Conservation (phyloP, 106 monocot genomes). For the Apostasia ramifera region DNA sequence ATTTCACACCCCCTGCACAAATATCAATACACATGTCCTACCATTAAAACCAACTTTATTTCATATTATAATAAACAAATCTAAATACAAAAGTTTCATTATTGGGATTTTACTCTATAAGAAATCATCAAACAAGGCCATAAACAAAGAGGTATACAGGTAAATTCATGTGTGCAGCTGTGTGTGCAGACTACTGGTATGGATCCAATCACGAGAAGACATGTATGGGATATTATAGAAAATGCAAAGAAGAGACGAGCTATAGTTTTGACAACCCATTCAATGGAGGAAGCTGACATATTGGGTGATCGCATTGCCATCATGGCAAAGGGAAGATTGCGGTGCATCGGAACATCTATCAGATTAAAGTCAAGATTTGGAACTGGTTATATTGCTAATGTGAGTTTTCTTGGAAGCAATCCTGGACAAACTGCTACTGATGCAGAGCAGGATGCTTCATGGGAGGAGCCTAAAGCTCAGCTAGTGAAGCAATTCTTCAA, state of each 20-base stretch:
- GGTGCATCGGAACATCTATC: slow-evolving; percentile 83
- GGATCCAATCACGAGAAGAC: slow-evolving; percentile 92
- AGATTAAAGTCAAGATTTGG: slow-evolving; percentile 81
- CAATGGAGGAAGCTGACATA: slow-evolving; percentile 98
- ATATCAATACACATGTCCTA: too few relatives aligned
- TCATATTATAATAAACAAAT: too few relatives aligned
- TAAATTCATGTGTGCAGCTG: neutral
- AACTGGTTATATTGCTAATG: slow-evolving; percentile 71
- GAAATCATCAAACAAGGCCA: too few relatives aligned
- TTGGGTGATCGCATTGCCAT: slow-evolving; percentile 85
- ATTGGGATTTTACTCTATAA: too few relatives aligned
- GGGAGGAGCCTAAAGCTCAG: slow-evolving; percentile 19
- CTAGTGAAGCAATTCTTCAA: slow-evolving; percentile 72
- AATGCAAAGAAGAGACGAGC: slow-evolving; percentile 86
- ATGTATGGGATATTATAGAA: slow-evolving; percentile 96
- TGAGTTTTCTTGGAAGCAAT: slow-evolving; percentile 46
- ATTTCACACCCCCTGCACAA: too few relatives aligned
- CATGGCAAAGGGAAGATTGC: slow-evolving; percentile 91
- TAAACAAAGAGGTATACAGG: too few relatives aligned
- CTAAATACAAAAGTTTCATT: too few relatives aligned
- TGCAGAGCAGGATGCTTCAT: neutral
- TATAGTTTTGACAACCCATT: slow-evolving; percentile 87
- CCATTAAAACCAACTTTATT: too few relatives aligned
- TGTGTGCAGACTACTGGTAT: slow-evolving; percentile 78
- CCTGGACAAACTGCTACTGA: slow-evolving; percentile 23